Evolutionary conservation across 2,329 filamentous ascomycete genomes (phyloP), one percentile per base, ranked within the genome.

Genomic region (Ceratocystis eucalypticola): DNA sequence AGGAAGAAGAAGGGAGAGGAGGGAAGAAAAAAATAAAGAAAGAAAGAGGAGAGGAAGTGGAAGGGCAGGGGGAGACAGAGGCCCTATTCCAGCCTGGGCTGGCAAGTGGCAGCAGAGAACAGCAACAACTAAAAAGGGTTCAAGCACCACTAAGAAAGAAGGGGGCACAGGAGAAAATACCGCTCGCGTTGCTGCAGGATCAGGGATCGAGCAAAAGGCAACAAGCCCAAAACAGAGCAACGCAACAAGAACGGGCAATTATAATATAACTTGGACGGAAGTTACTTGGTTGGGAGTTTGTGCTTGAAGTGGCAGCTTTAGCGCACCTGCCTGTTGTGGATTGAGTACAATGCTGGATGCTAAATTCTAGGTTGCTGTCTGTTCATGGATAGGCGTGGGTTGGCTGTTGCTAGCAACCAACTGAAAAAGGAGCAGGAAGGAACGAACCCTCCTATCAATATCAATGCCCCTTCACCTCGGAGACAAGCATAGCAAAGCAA

Each of bases 361-460:
- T 41, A 41, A 41, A 12, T 41, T 41, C 37, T 41, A 12, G 37
- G 37, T 41, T 41, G 57, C 30, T 20, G 44, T 33, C 37, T 48
- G 20, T 48, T 20, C 10, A 41, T 45, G 37, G n/a, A 10, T 4
- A 44, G n/a, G 25, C n/a, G 37, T 33, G 17, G 22, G 15, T 12
- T 46, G 15, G 6, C 44, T n/a, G 22, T 30, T 50, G 61, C 61
- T 41, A 30, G 61, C 25, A 44, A 28, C 61, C 33, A 44, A 22
- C n/a, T 44, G n/a, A 30, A 33, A 25, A 30, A 62, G 61, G 61
- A 62, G 25, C 61, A 62, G 45, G 61, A 57, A 66, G 65, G 61
- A 66, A 41, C 46, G 41, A 37, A 62, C 28, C 53, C 55, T 48
- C 53, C 45, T 61, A 44, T 45, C 64, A 66, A 25, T 46, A 53